These are phyloP conservation scores for Russula abietina DNA, from an alignment of 768 basidiomycete genomes.

Conservation along the genomic window DNA sequence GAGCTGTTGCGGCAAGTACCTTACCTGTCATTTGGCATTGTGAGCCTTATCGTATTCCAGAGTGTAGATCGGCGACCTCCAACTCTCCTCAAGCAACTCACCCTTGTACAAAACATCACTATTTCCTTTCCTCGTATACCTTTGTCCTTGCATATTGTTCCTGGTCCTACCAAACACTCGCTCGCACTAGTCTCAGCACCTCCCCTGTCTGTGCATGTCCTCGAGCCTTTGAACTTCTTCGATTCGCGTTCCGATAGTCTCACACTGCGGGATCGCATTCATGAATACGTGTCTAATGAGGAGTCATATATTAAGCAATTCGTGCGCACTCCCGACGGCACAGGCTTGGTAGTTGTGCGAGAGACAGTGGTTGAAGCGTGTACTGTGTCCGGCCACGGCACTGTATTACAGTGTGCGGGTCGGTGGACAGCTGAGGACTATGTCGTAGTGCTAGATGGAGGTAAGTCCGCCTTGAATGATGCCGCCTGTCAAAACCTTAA, in stretches of 20 bases:
- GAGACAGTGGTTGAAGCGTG: slow-evolving; percentile 59
- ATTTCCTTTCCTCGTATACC: slow-evolving; percentile 44
- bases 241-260: slow-evolving; percentile 51
- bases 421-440: slow-evolving; percentile 54
- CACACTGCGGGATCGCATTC: slow-evolving; percentile 24
- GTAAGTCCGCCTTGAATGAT: slow-evolving; percentile 34
- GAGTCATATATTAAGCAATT: slow-evolving; percentile 45
- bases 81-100: slow-evolving; percentile 70
- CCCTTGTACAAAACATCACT: slow-evolving; percentile 57
- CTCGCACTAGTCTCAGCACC: slow-evolving; percentile 53
- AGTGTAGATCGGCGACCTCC: slow-evolving; percentile 88
- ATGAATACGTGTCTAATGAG: slow-evolving; percentile 12
- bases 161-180: slow-evolving; percentile 37
- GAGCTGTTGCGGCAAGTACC: slow-evolving; percentile 61
- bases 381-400: slow-evolving; percentile 45
- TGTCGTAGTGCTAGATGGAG: slow-evolving; percentile 64
- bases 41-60: slow-evolving; percentile 36
- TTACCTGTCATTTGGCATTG: background rate
- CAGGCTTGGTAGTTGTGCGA: slow-evolving; percentile 64
- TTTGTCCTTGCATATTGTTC: slow-evolving; percentile 48
- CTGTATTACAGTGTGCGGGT: slow-evolving; percentile 43
- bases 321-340: slow-evolving; percentile 74
- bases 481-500: slow-evolving; percentile 7
- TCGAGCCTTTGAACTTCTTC: slow-evolving; percentile 58
- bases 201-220: slow-evolving; percentile 55